Evolutionary conservation across 331 rosid genomes (phyloP).

Genomic region (Rosa hybrid): DNA sequence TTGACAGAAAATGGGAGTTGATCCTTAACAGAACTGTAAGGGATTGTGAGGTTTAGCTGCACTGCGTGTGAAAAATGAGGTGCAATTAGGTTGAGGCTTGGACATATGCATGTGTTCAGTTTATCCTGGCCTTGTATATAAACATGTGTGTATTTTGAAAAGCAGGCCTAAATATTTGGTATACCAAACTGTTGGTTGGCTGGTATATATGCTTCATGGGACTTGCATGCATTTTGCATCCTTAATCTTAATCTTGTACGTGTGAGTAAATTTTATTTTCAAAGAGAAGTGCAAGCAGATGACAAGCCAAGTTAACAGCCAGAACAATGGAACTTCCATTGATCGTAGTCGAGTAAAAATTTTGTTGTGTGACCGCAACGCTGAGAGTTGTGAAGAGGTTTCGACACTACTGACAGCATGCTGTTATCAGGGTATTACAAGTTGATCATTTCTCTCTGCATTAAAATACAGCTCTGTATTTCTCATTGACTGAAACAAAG

Average conservation of each 20-base stretch:
- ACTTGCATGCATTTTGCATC: slow-evolving; percentile 13
- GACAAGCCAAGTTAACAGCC: neutral
- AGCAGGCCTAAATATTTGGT: slow-evolving; percentile 1
- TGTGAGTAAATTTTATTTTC: neutral
- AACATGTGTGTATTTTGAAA: neutral
- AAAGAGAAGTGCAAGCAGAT: slow-evolving; percentile 20
- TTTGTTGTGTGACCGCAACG: slow-evolving; percentile 21
- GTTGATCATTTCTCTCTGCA: slow-evolving; percentile 4
- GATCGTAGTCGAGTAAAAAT: slow-evolving; percentile 18
- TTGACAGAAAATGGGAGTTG: neutral
- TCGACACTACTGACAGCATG: slow-evolving; percentile 14
- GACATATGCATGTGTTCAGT: neutral
- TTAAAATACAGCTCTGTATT: neutral
- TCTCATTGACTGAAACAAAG: neutral
- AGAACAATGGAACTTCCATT: neutral
- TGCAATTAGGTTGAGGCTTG: slow-evolving; percentile 12
- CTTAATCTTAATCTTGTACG: neutral
- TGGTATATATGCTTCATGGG: slow-evolving; percentile 7
- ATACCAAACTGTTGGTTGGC: slow-evolving; percentile 14
- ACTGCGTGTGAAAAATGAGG: neutral
- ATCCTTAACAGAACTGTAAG: neutral
- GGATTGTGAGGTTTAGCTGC: neutral
- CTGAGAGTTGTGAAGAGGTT: slow-evolving; percentile 25
- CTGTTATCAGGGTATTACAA: slow-evolving; percentile 23
- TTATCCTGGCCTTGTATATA: neutral